These are phyloP conservation scores for Ogataea populi-albae DNA, from an alignment of 805 yeast genomes.

Conservation along the genomic window DNA sequence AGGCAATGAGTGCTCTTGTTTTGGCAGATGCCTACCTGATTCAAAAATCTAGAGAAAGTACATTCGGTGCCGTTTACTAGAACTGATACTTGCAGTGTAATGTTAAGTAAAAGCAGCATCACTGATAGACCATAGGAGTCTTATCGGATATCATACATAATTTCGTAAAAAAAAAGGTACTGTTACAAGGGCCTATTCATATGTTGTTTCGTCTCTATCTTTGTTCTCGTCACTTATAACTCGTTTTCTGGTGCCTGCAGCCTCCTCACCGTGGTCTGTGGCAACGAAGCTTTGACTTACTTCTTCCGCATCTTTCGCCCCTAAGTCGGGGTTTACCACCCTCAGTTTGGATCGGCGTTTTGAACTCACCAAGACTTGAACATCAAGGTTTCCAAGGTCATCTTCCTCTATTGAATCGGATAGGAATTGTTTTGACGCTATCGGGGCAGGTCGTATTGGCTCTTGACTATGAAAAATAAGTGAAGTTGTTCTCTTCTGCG, in stretches of 20 bases:
- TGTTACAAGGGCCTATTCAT: constrained; percentile 9
- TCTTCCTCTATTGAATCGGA: constrained; percentile 36
- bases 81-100: too few relatives aligned
- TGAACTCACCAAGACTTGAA: constrained; percentile 68
- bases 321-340: constrained; percentile 52
- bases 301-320: constrained; percentile 2
- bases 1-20: constrained; percentile 96
- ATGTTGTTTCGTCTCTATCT: constrained; percentile 12
- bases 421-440: constrained; percentile 20
- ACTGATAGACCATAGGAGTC: not conserved
- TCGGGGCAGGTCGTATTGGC: constrained; percentile 9
- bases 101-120: not conserved
- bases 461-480: constrained; percentile 13
- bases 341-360: constrained; percentile 57
- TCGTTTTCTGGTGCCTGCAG: constrained; percentile 24
- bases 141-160: not conserved
- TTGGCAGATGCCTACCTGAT: constrained; percentile 81
- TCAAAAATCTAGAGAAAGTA: constrained; percentile 79
- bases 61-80: constrained; percentile 34
- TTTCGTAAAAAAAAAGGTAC: not conserved
- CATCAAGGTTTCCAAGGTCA: constrained; percentile 53
- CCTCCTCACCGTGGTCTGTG: not conserved
- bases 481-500: constrained; percentile 15
- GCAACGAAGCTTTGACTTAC: too few relatives aligned
- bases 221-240: constrained; percentile 30